These are phyloP conservation scores for Russula earlei DNA, from an alignment of 768 basidiomycete genomes.

Conservation along the genomic window DNA sequence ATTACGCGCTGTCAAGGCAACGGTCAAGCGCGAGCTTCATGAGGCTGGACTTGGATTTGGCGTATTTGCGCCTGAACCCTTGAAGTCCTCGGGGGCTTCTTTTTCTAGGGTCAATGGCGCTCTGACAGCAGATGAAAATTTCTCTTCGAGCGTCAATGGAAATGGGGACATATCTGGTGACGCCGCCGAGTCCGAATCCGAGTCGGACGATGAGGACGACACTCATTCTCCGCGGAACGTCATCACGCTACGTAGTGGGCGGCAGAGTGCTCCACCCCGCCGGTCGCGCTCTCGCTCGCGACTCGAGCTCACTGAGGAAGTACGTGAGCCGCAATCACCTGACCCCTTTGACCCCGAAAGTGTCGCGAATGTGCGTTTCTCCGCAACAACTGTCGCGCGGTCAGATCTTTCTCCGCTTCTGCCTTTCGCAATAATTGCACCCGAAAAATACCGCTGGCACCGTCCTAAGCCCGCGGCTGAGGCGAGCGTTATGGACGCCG, in stretches of 20 bases:
- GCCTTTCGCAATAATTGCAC: conserved; percentile 75
- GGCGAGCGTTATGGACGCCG: conserved; percentile 22
- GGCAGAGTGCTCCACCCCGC: conserved; percentile 32
- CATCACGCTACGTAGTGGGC: conserved; percentile 57
- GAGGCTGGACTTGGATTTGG: conserved; percentile 68
- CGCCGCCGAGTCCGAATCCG: conserved; percentile 26
- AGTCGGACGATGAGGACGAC: conserved; percentile 37
- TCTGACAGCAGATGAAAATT: conserved; percentile 1
- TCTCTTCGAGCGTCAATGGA: conserved; percentile 19
- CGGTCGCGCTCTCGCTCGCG: conserved; percentile 67
- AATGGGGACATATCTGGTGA: conserved; percentile 22
- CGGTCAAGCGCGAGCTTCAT: conserved; percentile 57
- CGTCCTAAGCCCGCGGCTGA: conserved; percentile 25
- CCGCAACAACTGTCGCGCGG: conserved; percentile 57
- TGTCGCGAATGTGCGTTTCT: conserved; percentile 69
- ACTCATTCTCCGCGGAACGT: conserved; percentile 61
- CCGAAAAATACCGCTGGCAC: conserved; percentile 44
- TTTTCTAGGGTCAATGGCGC: neutral
- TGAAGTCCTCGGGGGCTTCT: conserved; percentile 14
- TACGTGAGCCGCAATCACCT: conserved; percentile 45
- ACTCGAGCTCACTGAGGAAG: conserved; percentile 48
- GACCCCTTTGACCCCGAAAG: conserved; percentile 57
- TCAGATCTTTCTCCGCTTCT: conserved; percentile 47
- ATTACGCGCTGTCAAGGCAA: conserved; percentile 58
- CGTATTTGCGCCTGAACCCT: conserved; percentile 49